Evolutionary conservation across 2,329 filamentous ascomycete genomes (phyloP), one percentile per base, ranked within the genome.

Genomic region (Aspergillus nomiae): DNA sequence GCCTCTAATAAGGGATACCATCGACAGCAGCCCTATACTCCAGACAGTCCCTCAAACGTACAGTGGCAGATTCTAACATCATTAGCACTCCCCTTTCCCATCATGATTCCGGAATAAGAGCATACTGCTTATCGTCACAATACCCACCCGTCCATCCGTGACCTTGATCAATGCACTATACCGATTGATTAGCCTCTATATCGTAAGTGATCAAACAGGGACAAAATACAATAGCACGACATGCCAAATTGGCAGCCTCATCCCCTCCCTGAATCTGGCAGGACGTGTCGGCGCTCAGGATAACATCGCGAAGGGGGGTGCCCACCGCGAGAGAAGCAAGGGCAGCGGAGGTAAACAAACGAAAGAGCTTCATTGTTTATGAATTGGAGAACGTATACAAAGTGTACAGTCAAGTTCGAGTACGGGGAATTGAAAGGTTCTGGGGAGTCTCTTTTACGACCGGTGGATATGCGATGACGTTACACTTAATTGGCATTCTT

Each of bases 51-150:
- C 26, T 36, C 41, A 51, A 67, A 64, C 5, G 63, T 67, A 53
- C 65, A 67, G 51, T 67, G 65, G 12, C 65, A 67, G 24, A 67
- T 67, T 34, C 65, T 67, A 38, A 6, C 32, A 41, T 32, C n/a
- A 19, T 58, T 16, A 58, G 51, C 21, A 12, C 14, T 34, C n/a
- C 11, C 21, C 4, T 11, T 34, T 28, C 10, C 9, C 10, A 24
- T 2, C n/a, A 12, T 32, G 5, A n/a, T 19, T n/a, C 19, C 11
- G 7, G 19, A 24, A 2, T n/a, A 5, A 24, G 26, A 48, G 48
- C 64, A n/a, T 65, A 67, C 65, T 60, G 60, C 41, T 62, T 26
- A 16, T 54, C 32, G 50, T 67, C 65, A 38, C 65, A 67, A 53
- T 65, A 66, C 6, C 65, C 65, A 10, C 64, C 65, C 1, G 38